Evolutionary conservation across 768 basidiomycete genomes (phyloP), one percentile per base, ranked within the genome.

Genomic region (Lactarius sanguifluus): DNA sequence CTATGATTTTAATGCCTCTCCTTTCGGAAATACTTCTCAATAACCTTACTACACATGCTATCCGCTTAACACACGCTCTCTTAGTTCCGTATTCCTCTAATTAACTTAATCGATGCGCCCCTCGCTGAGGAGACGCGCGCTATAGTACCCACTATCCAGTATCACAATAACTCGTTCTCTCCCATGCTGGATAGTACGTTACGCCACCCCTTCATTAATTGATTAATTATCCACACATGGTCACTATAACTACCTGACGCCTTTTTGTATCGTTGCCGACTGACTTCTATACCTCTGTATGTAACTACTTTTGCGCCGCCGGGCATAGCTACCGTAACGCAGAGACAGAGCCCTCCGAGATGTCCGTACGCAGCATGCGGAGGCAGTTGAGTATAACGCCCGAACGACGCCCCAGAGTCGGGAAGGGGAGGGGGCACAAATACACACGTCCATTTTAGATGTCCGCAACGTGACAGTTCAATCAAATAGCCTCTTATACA

Each of bases 241-340:
- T 67, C 61, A 58, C 66, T 67, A 64, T 67, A 63, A 64, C 66
- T 67, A 67, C 66, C 54, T 18, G 50, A 40, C 61, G 36, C 28
- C 32, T 62, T 66, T 50, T 67, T 67, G 66, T 67, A 67, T 67
- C 52, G 66, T 63, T 59, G 62, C 57, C 57, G 45, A 59, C 62
- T 40, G 57, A 52, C 62, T 62, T 13, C 23, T 28, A 20, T 23
- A 40, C 34, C 57, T 59, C 43, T 65, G 52, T 62, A 63, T 66
- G 47, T 59, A 38, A 67, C 45, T 59, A 38, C 18, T 28, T 45
- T 40, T 47, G 20, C 36, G 57, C 57, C n/a, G 8, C 32, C 32
- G 12, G 5, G 55, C 54, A 56, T 61, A 18, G 32, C 54, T 65
- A 65, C 55, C 8, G 59, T 65, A 41, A 57, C 60, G 18, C 64